Conservation (phyloP, 768 basidiomycete genomes). For the Amylocystis lapponica region DNA sequence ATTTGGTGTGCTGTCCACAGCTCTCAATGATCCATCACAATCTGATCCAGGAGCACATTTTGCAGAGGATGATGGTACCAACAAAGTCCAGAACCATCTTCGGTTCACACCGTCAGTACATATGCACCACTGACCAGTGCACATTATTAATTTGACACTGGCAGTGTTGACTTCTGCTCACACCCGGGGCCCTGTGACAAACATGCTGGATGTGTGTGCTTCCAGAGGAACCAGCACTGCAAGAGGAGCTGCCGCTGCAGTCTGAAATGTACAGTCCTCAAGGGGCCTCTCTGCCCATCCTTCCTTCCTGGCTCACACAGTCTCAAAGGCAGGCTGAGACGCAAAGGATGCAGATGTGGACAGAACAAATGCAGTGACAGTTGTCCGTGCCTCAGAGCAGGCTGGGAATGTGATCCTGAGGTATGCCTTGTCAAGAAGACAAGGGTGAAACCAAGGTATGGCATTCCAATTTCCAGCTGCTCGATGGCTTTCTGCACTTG, state of each 20-base stretch:
- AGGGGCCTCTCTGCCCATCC: no score
- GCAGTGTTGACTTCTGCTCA: slow-evolving; percentile 2
- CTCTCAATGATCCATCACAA: no score
- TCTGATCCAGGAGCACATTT: neutral
- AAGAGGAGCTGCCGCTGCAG: slow-evolving; percentile 44
- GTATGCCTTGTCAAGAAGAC: no score
- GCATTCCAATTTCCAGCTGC: no score
- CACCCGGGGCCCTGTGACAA: slow-evolving; percentile 42
- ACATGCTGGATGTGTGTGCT: slow-evolving; percentile 35
- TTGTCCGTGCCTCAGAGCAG: slow-evolving; percentile 33
- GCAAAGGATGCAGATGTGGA: slow-evolving; percentile 37
- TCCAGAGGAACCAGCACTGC: slow-evolving; percentile 34
- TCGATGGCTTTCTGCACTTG: no score
- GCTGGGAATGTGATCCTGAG: slow-evolving; percentile 50
- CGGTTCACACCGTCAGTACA: no score
- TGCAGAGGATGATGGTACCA: slow-evolving; percentile 1
- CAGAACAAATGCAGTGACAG: neutral
- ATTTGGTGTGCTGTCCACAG: no score
- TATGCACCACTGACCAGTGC: neutral
- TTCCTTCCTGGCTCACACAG: no score
- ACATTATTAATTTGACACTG: neutral
- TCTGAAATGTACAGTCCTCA: slow-evolving; percentile 35
- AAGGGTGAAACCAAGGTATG: no score
- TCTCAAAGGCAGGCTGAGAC: slow-evolving; percentile 40
- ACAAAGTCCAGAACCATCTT: no score